Evolutionary conservation across 331 rosid genomes (phyloP), one percentile per base, ranked within the genome.

Genomic region (Acacia concinna): DNA sequence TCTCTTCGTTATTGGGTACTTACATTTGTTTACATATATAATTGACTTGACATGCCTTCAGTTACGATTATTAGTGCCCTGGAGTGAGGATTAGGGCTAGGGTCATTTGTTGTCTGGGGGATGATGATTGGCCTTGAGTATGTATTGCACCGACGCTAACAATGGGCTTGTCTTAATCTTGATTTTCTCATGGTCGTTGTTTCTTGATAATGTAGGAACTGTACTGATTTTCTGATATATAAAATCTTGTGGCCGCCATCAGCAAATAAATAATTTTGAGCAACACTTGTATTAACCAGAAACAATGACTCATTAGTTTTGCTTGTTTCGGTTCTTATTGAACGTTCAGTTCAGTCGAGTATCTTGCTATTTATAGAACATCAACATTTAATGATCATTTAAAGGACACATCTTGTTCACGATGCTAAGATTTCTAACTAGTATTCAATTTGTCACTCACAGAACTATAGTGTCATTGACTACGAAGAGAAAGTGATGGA

Each of bases 1-100:
- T 91, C 98, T 44, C 97, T 89, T 84, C 94, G 94, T 64, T 96
- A 96, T 77, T 90, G 99, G 99, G 99, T 96, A 86, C 49, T 62
- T 41, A 86, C 49, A 49, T 41, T 28, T 20, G 20, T 25, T 34
- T 40, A 30, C 14, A 30, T 14, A 27, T 57, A 4, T 44, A 20
- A 63, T 41, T 63, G 21, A 21, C 3, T 31, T 49, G 25, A 25
- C 18, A 18, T 60, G 68, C 59, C 44, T 4, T 5, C 44, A 11
- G 18, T 28, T 47, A 37, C 68, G 21, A 31, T 38, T 27, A 14
- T 67, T 51, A 40, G 11, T 73, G 20, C 78, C 18, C 47, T 60
- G 25, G 51, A 31, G 23, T 56, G 47, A 32, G 78, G 59, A 57
- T 38, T 57, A 59, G 54, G 78, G 38, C 13, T 34, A 37, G 62